Evolutionary conservation across 2,329 filamentous ascomycete genomes (phyloP).

Genomic region (Rhynchosporium agropyri): DNA sequence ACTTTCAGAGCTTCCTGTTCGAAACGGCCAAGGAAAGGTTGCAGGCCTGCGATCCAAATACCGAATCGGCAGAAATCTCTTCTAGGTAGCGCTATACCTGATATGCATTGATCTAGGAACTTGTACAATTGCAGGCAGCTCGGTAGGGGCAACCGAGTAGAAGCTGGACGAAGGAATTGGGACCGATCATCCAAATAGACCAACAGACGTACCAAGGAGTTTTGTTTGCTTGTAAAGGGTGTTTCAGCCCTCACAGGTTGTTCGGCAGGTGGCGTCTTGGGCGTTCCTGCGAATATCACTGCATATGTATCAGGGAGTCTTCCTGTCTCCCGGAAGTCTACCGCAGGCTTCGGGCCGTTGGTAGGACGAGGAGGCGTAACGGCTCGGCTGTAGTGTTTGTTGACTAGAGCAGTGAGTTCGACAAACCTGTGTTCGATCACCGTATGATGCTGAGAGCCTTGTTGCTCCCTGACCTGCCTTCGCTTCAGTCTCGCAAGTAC

Average conservation of each 20-base stretch:
- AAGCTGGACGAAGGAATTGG: slow-evolving; percentile 23
- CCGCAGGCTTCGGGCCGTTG: slow-evolving; percentile 39
- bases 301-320: slow-evolving; percentile 37
- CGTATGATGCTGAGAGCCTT: slow-evolving; percentile 11
- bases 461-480: neutral
- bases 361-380: slow-evolving; percentile 33
- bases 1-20: slow-evolving; percentile 21
- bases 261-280: slow-evolving; percentile 35
- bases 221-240: slow-evolving; percentile 27
- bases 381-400: slow-evolving; percentile 23
- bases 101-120: slow-evolving; percentile 37
- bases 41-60: slow-evolving; percentile 25
- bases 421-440: slow-evolving; percentile 12
- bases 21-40: slow-evolving; percentile 20
- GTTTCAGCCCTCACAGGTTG: slow-evolving; percentile 27
- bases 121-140: slow-evolving; percentile 32
- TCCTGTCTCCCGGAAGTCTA: slow-evolving; percentile 33
- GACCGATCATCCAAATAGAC: slow-evolving; percentile 35
- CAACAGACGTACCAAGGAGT: slow-evolving; percentile 38
- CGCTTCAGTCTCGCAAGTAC: slow-evolving; percentile 29
- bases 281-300: slow-evolving; percentile 36
- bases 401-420: slow-evolving; percentile 17
- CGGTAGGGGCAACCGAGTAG: slow-evolving; percentile 37
- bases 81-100: slow-evolving; percentile 34
- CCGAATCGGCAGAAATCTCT: slow-evolving; percentile 30